phyloP scores from a whole-genome alignment of 1,284 basidiomycete species.

The Heimioporus punctisporus region DNA sequence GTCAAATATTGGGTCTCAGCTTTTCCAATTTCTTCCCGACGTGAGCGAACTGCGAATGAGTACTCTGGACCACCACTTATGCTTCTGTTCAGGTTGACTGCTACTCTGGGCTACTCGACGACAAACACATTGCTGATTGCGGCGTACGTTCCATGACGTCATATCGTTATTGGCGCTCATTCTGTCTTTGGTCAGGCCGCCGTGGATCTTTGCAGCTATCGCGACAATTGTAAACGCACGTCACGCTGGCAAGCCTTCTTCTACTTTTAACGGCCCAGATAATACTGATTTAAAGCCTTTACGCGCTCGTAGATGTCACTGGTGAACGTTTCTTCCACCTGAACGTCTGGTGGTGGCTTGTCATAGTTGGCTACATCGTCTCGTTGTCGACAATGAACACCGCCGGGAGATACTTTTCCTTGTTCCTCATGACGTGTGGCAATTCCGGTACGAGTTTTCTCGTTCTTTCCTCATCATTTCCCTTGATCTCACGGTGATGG shows the following conservation, averaged over 20 bases:
- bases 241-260: conserved; percentile 56
- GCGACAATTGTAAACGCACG: conserved; percentile 63
- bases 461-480: not conserved
- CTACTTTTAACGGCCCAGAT: no score
- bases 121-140: conserved; percentile 63
- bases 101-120: conserved; percentile 67
- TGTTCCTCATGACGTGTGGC: conserved; percentile 68
- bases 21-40: conserved; percentile 80
- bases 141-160: conserved; percentile 48
- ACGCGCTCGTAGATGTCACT: conserved; percentile 45
- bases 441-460: conserved; percentile 45
- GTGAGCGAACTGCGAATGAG: conserved; percentile 34
- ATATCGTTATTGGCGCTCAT: not conserved
- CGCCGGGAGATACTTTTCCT: conserved; percentile 59
- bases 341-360: conserved; percentile 56
- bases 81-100: conserved; percentile 48
- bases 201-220: conserved; percentile 62
- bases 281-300: not conserved
- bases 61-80: not conserved
- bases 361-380: conserved; percentile 66
- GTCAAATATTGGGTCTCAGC: conserved; percentile 63
- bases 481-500: no score
- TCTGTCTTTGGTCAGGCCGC: conserved; percentile 46
- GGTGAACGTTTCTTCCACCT: conserved; percentile 75
- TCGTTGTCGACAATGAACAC: conserved; percentile 55